These are phyloP conservation scores for Cladosporium sp. DNA, from an alignment of 2,329 filamentous ascomycete species.

Conservation along the genomic window DNA sequence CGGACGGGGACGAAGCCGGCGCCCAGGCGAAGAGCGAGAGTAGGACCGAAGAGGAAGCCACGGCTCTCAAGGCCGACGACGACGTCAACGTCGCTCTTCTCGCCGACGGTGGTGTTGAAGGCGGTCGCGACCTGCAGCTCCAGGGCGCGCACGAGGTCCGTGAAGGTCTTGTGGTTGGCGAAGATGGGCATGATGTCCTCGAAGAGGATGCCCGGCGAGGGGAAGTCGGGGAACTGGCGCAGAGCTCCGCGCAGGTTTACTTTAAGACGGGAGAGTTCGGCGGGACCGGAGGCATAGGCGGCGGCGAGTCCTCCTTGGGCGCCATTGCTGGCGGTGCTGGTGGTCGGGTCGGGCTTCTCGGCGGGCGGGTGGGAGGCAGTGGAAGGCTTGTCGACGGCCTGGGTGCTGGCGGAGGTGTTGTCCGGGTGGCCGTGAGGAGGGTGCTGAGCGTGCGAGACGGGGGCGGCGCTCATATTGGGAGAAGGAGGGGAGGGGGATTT, in stretches of 20 bases:
- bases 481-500: not conserved
- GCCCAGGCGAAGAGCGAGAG: conserved; percentile 73
- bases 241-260: conserved; percentile 64
- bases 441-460: conserved; percentile 12
- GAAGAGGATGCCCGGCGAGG: conserved; percentile 85
- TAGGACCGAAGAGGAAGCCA: conserved; percentile 91
- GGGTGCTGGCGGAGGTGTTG: conserved; percentile 22
- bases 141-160: conserved; percentile 72
- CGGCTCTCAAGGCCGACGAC: conserved; percentile 89
- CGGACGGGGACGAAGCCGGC: conserved; percentile 87
- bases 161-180: conserved; percentile 67
- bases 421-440: conserved; percentile 23
- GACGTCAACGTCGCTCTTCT: conserved; percentile 56
- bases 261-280: conserved; percentile 56
- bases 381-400: conserved; percentile 23
- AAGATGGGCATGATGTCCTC: conserved; percentile 98
- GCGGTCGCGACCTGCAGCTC: conserved; percentile 70
- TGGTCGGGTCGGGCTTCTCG: conserved; percentile 30
- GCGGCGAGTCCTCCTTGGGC: conserved; percentile 44
- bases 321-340: conserved; percentile 29
- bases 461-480: conserved; percentile 9
- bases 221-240: conserved; percentile 87
- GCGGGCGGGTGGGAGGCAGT: conserved; percentile 28
- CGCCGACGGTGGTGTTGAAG: conserved; percentile 39
- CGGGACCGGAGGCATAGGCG: conserved; percentile 41